Evolutionary conservation across 345 rosid genomes (phyloP).

Genomic region (Eucalyptus sp.): DNA sequence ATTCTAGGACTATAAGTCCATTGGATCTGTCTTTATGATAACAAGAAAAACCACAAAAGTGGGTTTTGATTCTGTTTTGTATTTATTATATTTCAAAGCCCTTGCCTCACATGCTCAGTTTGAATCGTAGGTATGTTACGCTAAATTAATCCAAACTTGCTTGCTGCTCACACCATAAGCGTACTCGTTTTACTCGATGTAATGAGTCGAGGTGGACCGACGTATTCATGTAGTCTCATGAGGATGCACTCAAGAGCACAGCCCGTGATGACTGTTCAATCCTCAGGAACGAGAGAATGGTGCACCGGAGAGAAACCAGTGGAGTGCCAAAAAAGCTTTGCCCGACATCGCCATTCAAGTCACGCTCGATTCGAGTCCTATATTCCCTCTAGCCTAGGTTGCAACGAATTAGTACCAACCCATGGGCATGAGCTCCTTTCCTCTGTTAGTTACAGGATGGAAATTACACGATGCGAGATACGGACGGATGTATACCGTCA

Average conservation of each 20-base stretch:
- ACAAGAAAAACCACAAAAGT: not conserved
- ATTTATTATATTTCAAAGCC: not conserved
- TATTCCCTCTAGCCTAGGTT: not conserved
- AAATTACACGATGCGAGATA: not conserved
- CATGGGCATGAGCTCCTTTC: not conserved
- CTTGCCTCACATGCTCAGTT: not conserved
- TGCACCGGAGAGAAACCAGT: not conserved
- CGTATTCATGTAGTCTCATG: not conserved
- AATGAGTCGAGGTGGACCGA: not conserved
- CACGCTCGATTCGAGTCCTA: not conserved
- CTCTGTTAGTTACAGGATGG: not conserved
- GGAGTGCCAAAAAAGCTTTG: not conserved
- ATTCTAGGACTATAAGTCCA: not conserved
- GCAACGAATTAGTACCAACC: not conserved
- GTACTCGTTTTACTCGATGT: too few relatives aligned
- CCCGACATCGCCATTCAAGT: not conserved
- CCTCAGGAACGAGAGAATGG: not conserved
- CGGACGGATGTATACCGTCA: not conserved
- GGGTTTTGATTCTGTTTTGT: not conserved
- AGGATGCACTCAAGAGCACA: not conserved
- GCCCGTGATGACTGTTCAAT: not conserved
- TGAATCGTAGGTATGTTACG: too few relatives aligned
- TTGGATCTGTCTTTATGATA: not conserved
- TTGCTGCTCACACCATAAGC: too few relatives aligned
- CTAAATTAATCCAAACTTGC: too few relatives aligned